Evolutionary conservation across 352 stramenopile genomes (phyloP).

Genomic region (Globisporangium orthogonon): DNA sequence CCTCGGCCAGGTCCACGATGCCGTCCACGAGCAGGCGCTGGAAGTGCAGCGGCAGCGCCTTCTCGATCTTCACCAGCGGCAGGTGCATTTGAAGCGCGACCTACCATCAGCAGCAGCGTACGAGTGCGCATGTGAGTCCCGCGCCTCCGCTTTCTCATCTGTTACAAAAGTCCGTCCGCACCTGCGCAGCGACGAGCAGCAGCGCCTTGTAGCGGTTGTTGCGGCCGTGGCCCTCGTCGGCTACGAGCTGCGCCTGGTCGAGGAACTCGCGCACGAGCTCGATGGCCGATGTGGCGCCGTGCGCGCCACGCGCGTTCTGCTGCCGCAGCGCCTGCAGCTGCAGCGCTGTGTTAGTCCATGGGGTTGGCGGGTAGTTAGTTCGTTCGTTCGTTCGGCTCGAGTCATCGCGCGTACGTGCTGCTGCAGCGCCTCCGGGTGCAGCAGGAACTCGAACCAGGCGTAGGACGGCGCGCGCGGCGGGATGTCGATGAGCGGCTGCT

Average conservation of each 20-base stretch:
- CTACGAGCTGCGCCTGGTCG: slow-evolving; percentile 76
- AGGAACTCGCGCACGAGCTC: slow-evolving; percentile 81
- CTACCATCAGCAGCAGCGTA: neutral
- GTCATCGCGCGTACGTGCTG: slow-evolving; percentile 41
- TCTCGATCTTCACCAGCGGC: slow-evolving; percentile 45
- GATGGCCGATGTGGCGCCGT: slow-evolving; percentile 64
- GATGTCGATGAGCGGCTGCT: slow-evolving; percentile 74
- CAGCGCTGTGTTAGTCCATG: neutral
- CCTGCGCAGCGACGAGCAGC: slow-evolving; percentile 64
- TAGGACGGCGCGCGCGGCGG: slow-evolving; percentile 58
- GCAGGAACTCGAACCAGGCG: slow-evolving; percentile 84
- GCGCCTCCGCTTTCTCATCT: no score
- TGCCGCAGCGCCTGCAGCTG: slow-evolving; percentile 46
- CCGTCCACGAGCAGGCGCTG: slow-evolving; percentile 77
- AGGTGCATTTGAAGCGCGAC: slow-evolving; percentile 71
- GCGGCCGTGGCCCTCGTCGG: slow-evolving; percentile 63
- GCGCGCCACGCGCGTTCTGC: slow-evolving; percentile 31
- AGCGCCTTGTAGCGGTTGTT: slow-evolving; percentile 72
- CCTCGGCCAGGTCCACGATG: slow-evolving; percentile 67
- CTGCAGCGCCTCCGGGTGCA: slow-evolving; percentile 68
- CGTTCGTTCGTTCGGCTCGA: no score
- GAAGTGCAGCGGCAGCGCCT: slow-evolving; percentile 61
- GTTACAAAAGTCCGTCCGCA: neutral
- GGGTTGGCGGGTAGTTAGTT: neutral
- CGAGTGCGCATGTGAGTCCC: neutral